These are phyloP conservation scores for Pichia sp. DNA, from an alignment of 1,139 yeast species.

Conservation along the genomic window DNA sequence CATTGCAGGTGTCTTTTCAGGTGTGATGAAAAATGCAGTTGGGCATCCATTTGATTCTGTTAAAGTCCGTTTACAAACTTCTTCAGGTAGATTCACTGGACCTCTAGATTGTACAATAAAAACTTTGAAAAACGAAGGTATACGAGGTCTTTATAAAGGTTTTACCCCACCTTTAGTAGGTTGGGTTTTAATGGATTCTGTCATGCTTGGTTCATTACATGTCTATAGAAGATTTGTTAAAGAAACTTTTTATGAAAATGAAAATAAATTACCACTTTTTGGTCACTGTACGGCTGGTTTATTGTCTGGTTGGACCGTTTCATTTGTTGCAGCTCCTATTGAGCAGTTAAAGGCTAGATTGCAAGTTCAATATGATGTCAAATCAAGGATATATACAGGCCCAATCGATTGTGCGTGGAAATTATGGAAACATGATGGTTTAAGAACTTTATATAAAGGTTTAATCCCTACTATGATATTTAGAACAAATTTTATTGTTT, in stretches of 20 bases:
- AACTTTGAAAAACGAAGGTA: slow-evolving; percentile 68
- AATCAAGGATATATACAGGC: slow-evolving; percentile 61
- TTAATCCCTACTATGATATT: slow-evolving; percentile 80
- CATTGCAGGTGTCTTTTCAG: slow-evolving; percentile 82
- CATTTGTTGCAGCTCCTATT: slow-evolving; percentile 90
- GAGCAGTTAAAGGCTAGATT: slow-evolving; percentile 84
- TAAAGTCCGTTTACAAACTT: slow-evolving; percentile 82
- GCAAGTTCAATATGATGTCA: slow-evolving; percentile 84
- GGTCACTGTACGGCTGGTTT: slow-evolving; percentile 72
- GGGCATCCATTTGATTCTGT: slow-evolving; percentile 94
- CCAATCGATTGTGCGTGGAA: slow-evolving; percentile 67
- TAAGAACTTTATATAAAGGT: slow-evolving; percentile 73
- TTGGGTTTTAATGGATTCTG: slow-evolving; percentile 90
- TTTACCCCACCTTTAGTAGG: slow-evolving; percentile 90
- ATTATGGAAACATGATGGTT: slow-evolving; percentile 52
- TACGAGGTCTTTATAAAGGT: slow-evolving; percentile 75
- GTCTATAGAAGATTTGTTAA: slow-evolving; percentile 64
- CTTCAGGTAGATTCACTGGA: slow-evolving; percentile 65
- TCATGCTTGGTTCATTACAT: slow-evolving; percentile 80
- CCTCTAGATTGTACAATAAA: slow-evolving; percentile 75
- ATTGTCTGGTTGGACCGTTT: slow-evolving; percentile 90
- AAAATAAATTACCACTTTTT: slow-evolving; percentile 54
- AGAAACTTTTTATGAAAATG: slow-evolving; percentile 53
- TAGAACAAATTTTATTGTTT: slow-evolving; percentile 77
- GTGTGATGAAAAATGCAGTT: slow-evolving; percentile 78